Evolutionary conservation across 306 rosid species (phyloP).

Genomic region (Hippophae gyantsensis): DNA sequence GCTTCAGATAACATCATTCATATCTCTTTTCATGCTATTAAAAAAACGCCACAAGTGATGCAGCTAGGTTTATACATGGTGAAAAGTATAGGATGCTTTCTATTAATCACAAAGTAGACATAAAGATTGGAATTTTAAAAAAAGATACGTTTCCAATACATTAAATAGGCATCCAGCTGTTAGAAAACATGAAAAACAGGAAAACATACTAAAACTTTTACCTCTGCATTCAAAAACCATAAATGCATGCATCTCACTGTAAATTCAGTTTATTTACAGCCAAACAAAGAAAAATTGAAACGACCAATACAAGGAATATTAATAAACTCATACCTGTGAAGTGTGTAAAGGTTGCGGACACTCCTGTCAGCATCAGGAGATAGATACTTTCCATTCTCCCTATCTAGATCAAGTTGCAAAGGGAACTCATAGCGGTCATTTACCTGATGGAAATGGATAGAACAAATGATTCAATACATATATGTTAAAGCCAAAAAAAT

Average conservation of each 20-base stretch:
- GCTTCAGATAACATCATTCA: neutral
- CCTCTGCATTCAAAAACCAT: no score
- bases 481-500: neutral
- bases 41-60: no score
- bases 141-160: no score
- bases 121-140: no score
- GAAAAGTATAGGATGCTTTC: no score
- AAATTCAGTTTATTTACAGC: neutral
- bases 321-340: conserved; percentile 63
- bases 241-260: neutral
- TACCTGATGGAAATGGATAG: conserved; percentile 42
- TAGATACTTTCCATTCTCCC: conserved; percentile 78
- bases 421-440: conserved; percentile 98
- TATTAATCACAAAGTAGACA: no score
- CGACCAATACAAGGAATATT: neutral
- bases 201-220: no score
- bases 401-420: conserved; percentile 91
- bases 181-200: no score
- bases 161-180: no score
- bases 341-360: conserved; percentile 91
- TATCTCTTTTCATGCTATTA: no score
- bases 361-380: conserved; percentile 93
- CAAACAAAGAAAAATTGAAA: neutral
- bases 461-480: conserved; percentile 10
- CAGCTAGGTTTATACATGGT: no score